phyloP scores from a whole-genome alignment of 305 asterid species.

The Fraxinus xanthoxyloides region DNA sequence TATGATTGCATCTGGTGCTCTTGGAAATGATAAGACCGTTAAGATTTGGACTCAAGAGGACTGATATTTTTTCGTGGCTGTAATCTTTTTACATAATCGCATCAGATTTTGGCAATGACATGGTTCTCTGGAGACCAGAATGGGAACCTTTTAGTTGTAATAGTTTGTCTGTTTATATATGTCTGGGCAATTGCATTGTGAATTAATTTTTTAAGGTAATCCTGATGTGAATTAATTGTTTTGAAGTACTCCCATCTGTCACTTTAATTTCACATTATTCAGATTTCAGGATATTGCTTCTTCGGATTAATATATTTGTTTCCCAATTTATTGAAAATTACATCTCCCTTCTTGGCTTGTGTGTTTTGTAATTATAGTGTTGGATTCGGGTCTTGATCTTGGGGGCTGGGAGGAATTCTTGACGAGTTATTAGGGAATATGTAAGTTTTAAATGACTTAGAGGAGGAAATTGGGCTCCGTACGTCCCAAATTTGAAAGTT shows the following conservation, averaged over 20 bases:
- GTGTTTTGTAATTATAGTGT: background rate
- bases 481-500: background rate
- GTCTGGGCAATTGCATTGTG: background rate
- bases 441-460: background rate
- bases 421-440: background rate
- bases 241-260: background rate
- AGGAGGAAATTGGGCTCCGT: background rate
- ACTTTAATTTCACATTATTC: background rate
- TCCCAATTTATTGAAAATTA: background rate
- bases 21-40: slow-evolving; percentile 75
- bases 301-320: background rate
- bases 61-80: slow-evolving; percentile 22
- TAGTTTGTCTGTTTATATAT: background rate
- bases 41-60: slow-evolving; percentile 77
- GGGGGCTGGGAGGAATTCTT: background rate
- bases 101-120: background rate
- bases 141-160: background rate
- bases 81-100: background rate
- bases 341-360: background rate
- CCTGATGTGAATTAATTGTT: background rate
- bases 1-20: slow-evolving; percentile 84
- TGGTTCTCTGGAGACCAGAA: background rate
- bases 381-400: background rate
- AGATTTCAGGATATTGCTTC: background rate
- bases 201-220: background rate